Conservation (phyloP, 2,329 filamentous ascomycete species). For the Ophiocordyceps camponoti-rufipedis region DNA sequence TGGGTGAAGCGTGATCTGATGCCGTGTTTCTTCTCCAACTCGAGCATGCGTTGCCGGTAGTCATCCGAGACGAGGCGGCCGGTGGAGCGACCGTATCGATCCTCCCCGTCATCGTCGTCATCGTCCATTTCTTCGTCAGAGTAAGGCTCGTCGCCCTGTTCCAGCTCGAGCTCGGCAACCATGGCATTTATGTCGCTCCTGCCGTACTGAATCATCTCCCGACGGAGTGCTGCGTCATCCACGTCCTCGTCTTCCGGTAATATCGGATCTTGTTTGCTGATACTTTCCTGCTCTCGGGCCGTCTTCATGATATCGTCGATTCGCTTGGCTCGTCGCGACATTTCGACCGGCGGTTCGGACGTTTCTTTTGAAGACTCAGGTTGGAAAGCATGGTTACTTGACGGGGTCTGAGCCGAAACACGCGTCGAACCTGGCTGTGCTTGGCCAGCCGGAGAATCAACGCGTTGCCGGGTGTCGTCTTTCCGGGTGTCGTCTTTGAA, state of each 20-base stretch:
- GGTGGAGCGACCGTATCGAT: slow-evolving; percentile 58
- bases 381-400: slow-evolving; percentile 34
- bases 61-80: slow-evolving; percentile 49
- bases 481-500: slow-evolving; percentile 6
- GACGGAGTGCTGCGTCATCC: slow-evolving; percentile 64
- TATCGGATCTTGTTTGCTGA: slow-evolving; percentile 26
- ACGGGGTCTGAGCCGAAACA: not conserved
- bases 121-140: slow-evolving; percentile 33
- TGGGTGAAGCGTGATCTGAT: slow-evolving; percentile 34
- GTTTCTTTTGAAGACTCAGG: slow-evolving; percentile 17
- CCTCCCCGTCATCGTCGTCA: slow-evolving; percentile 49
- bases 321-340: slow-evolving; percentile 23
- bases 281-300: slow-evolving; percentile 34
- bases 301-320: slow-evolving; percentile 38
- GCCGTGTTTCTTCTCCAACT: slow-evolving; percentile 61
- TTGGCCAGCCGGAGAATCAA: not conserved
- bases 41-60: slow-evolving; percentile 68
- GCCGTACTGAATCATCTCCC: slow-evolving; percentile 82
- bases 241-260: slow-evolving; percentile 57
- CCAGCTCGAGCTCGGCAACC: slow-evolving; percentile 77
- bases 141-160: slow-evolving; percentile 44
- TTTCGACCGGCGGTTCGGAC: slow-evolving; percentile 7
- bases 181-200: slow-evolving; percentile 79
- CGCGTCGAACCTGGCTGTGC: not conserved
- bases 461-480: slow-evolving; percentile 1